Percentiles rank a stretch among this genome's conserved stretches.
Conservation (phyloP, 257 asterid species). For the Solanum pimpinellifolium region DNA sequence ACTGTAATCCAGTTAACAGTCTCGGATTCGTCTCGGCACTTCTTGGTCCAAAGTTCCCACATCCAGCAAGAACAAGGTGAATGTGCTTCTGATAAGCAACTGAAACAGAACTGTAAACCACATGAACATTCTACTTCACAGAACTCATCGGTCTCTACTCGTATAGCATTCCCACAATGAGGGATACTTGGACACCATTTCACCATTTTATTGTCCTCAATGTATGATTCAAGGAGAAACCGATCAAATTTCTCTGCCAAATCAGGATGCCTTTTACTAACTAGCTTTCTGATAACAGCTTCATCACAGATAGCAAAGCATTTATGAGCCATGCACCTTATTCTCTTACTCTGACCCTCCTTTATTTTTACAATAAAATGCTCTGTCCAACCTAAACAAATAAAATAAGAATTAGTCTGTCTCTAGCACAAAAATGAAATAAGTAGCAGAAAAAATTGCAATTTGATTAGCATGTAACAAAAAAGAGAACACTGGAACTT, state of each 20-base stretch:
- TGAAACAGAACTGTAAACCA: constrained; percentile 89
- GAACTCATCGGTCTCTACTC: constrained; percentile 70
- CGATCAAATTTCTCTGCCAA: constrained; percentile 87
- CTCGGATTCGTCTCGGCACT: constrained; percentile 94
- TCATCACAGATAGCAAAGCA: constrained; percentile 91
- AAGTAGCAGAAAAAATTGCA: not conserved
- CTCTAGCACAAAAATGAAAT: not conserved
- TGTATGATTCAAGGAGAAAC: constrained; percentile 91
- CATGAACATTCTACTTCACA: constrained; percentile 97
- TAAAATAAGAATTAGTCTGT: not conserved
- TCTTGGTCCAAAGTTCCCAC: constrained; percentile 96
- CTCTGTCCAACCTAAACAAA: constrained; percentile 86
- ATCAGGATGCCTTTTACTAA: constrained; percentile 50
- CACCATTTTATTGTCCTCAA: constrained; percentile 95
- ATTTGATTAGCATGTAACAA: not conserved
- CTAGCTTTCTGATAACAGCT: constrained; percentile 51
- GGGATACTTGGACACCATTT: constrained; percentile 98
- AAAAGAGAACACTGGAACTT: not conserved
- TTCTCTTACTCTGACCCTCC: constrained; percentile 96
- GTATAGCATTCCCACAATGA: constrained; percentile 97
- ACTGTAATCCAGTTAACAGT: constrained; percentile 90
- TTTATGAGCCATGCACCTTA: constrained; percentile 91
- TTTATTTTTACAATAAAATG: constrained; percentile 90
- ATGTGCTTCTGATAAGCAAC: constrained; percentile 85
- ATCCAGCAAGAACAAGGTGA: constrained; percentile 95